These are phyloP conservation scores for Neofusicoccum sp. DNA, from an alignment of 2,329 filamentous ascomycete species.

Conservation along the genomic window DNA sequence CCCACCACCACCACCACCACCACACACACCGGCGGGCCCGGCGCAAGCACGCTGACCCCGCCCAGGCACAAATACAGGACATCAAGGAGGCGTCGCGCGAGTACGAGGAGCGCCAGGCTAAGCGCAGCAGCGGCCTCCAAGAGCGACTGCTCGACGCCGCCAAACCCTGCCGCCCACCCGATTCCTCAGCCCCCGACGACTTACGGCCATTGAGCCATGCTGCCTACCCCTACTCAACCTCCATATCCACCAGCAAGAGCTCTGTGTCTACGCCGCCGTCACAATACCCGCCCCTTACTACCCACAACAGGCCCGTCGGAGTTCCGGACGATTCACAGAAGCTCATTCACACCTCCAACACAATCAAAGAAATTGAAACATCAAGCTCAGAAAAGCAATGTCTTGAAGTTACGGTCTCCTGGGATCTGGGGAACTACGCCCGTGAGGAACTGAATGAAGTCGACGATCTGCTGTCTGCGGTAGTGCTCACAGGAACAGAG, in stretches of 20 bases:
- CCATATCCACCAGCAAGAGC: not conserved
- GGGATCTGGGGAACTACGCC: not conserved
- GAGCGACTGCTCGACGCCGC: constrained; percentile 33
- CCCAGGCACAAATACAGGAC: constrained; percentile 43
- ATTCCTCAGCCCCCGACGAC: not conserved
- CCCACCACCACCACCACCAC: too few relatives aligned
- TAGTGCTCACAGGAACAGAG: not conserved
- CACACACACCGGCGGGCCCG: too few relatives aligned
- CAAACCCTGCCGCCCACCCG: constrained; percentile 7
- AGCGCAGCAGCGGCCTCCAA: constrained; percentile 30
- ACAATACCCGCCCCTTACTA: not conserved
- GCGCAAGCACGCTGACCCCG: not conserved
- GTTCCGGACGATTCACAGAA: too few relatives aligned
- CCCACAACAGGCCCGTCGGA: not conserved
- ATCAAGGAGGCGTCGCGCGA: constrained; percentile 39
- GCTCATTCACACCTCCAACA: not conserved
- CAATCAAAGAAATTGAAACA: not conserved
- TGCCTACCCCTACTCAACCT: constrained; percentile 8
- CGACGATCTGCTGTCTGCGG: not conserved
- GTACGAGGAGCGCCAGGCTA: constrained; percentile 43
- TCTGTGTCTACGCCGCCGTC: constrained; percentile 10
- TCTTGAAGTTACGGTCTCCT: not conserved
- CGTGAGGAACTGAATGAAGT: not conserved
- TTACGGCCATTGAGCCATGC: not conserved
- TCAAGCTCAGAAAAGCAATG: too few relatives aligned